Conservation (phyloP, 139 green algal species). For the Raphidocelis subcapitata region DNA sequence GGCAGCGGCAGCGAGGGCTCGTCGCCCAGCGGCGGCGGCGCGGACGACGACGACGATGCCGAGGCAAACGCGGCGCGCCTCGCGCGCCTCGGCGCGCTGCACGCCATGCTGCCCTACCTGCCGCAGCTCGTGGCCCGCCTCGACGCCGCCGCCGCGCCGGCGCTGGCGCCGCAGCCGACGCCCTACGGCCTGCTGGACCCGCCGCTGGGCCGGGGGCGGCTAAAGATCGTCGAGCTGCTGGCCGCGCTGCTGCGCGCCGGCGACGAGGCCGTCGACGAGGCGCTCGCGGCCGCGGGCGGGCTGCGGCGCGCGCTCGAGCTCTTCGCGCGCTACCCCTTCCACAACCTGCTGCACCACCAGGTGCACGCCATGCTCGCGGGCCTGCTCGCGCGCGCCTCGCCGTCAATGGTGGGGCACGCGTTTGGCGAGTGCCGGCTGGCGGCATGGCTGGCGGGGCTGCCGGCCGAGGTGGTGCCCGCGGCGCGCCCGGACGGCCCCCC, state of each 20-base stretch:
- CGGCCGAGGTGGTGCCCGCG: slow-evolving; percentile 36
- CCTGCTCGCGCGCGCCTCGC: slow-evolving; percentile 27
- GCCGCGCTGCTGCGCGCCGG: slow-evolving; percentile 68
- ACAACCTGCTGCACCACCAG: slow-evolving; percentile 82
- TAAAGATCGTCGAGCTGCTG: slow-evolving; percentile 79
- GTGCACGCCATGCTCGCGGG: slow-evolving; percentile 56
- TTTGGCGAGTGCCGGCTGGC: slow-evolving; percentile 53
- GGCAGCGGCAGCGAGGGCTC: not conserved
- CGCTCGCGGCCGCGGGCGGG: slow-evolving; percentile 44
- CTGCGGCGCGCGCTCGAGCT: slow-evolving; percentile 63
- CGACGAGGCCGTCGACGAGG: slow-evolving; percentile 43
- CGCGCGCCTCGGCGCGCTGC: slow-evolving; percentile 35
- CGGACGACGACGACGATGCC: too few species aligned
- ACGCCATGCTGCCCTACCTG: slow-evolving; percentile 37
- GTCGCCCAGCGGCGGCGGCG: too few species aligned
- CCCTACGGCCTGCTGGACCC: slow-evolving; percentile 72
- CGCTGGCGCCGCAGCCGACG: slow-evolving; percentile 57
- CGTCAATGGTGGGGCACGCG: slow-evolving; percentile 55
- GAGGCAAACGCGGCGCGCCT: too few species aligned
- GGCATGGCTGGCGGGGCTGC: slow-evolving; percentile 62
- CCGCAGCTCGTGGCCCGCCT: slow-evolving; percentile 55
- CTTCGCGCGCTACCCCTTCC: slow-evolving; percentile 82
- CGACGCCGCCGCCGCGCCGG: too few species aligned
- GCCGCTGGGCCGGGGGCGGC: slow-evolving; percentile 60
- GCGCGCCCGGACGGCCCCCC: slow-evolving; percentile 26